Conservation (phyloP, 176 grass and related monocot species). For the Triticum urartu region DNA sequence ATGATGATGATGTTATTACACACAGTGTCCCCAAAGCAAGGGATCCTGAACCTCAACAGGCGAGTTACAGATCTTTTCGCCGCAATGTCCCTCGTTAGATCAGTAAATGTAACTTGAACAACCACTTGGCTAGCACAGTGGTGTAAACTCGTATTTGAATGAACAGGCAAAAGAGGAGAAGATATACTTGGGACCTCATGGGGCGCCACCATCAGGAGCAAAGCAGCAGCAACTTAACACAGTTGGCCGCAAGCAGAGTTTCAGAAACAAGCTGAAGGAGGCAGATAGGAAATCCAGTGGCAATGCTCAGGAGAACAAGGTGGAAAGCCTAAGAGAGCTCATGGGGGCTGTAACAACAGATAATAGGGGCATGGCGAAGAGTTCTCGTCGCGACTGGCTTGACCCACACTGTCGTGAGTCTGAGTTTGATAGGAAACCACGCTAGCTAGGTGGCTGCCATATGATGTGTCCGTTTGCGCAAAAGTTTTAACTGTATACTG, state of each 20-base stretch:
- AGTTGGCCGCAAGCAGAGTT: conserved; percentile 61
- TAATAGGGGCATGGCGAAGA: conserved; percentile 28
- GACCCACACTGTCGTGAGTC: conserved; percentile 94
- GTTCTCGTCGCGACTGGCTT: conserved; percentile 65
- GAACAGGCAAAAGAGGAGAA: conserved; percentile 62
- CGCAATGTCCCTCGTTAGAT: not conserved
- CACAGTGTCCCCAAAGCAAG: conserved; percentile 30
- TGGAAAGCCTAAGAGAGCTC: conserved; percentile 63
- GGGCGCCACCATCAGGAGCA: conserved; percentile 51
- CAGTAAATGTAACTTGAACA: not conserved
- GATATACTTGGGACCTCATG: conserved; percentile 73
- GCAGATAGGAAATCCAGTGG: conserved; percentile 64
- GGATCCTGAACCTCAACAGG: conserved; percentile 49
- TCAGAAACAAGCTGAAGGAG: conserved; percentile 86
- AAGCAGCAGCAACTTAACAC: conserved; percentile 55
- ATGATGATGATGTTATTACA: conserved; percentile 28
- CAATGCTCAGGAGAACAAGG: conserved; percentile 59
- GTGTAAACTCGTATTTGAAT: conserved; percentile 23
- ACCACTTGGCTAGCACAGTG: not conserved
- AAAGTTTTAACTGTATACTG: conserved; percentile 17
- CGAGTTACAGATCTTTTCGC: conserved; percentile 5
- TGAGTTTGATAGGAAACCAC: conserved; percentile 57
- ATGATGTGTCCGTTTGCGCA: not conserved
- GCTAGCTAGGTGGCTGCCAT: conserved; percentile 32
- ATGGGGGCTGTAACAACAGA: conserved; percentile 47